Evolutionary conservation across 352 stramenopile genomes (phyloP), one percentile per base, ranked within the genome.

Genomic region (Aphanomyces stellatus): DNA sequence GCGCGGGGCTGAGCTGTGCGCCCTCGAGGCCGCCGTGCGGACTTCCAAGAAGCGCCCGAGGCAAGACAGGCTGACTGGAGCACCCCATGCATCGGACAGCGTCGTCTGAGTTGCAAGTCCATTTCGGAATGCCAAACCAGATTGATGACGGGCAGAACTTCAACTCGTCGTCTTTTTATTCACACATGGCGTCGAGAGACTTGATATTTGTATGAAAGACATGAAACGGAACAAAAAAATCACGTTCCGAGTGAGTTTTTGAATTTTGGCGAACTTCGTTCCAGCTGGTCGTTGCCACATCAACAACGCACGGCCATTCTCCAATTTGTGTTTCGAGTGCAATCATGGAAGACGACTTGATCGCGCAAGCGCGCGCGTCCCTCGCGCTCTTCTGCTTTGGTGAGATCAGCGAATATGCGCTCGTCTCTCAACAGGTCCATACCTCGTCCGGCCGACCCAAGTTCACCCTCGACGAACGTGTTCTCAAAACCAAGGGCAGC

Each of bases 351-450:
- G 78, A 89, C 46, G 79, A 89, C 53, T 72, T 88, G 4, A 78
- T 88, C 41, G 71, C 53, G 31, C 77, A 89, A 64, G 81, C 83
- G 48, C 81, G 83, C 33, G 72, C 81, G 11, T 79, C 77, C 27
- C 75, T 91, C 60, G 77, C 70, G 24, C 83, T 90, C 65, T 91
- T 91, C 57, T 76, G 83, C 70, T 91, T 91, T 59, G 83, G 81
- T 35, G 71, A 73, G 8, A 46, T 69, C 49, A 73, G 83, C 64
- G 80, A 79, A 30, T 67, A 60, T 41, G 42, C 43, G 11, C 34
- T 67, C 10, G 28, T 65, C 53, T 64, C 35, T 13, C 53, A 69
- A 27, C 17, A 35, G 41, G 62, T 57, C 2, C 34, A 31, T 28
- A 17, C 31, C 24, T 46, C 34, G 41, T 27, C 37, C 22, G 35